Conservation (phyloP, 2,329 filamentous ascomycete species). For the Sporothrix variecibatus region DNA sequence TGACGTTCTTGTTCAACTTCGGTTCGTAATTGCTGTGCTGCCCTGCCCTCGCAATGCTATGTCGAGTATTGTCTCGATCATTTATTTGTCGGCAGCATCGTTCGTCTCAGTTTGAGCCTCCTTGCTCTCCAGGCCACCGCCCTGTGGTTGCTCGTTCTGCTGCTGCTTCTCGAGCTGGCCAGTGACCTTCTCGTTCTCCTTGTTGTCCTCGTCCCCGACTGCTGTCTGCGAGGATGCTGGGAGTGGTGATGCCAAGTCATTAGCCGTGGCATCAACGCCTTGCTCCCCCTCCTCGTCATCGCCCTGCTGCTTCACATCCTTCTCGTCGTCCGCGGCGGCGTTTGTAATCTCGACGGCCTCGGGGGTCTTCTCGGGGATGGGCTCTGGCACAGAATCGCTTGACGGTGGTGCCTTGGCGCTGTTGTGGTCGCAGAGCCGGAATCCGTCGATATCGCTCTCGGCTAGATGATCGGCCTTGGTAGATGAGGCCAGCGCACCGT, state of each 20-base stretch:
- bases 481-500: neutral
- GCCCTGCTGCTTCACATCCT: neutral
- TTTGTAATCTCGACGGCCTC: neutral
- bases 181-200: neutral
- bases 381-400: neutral
- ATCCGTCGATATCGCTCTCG: neutral
- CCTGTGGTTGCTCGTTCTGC: neutral
- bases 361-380: neutral
- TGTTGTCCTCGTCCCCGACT: slow-evolving; percentile 15
- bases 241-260: slow-evolving; percentile 24
- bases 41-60: neutral
- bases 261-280: neutral
- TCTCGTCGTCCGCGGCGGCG: neutral
- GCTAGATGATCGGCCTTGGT: neutral
- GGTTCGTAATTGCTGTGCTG: neutral
- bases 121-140: neutral
- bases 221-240: slow-evolving; percentile 25
- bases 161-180: neutral
- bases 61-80: neutral
- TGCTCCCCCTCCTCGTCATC: neutral
- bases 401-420: neutral
- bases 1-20: neutral
- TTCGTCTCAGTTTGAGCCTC: neutral
- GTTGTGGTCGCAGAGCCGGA: slow-evolving; percentile 8
- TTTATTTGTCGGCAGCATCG: neutral